Evolutionary conservation across 306 rosid species (phyloP), one percentile per base, ranked within the genome.

Genomic region (Vachellia collinsii): DNA sequence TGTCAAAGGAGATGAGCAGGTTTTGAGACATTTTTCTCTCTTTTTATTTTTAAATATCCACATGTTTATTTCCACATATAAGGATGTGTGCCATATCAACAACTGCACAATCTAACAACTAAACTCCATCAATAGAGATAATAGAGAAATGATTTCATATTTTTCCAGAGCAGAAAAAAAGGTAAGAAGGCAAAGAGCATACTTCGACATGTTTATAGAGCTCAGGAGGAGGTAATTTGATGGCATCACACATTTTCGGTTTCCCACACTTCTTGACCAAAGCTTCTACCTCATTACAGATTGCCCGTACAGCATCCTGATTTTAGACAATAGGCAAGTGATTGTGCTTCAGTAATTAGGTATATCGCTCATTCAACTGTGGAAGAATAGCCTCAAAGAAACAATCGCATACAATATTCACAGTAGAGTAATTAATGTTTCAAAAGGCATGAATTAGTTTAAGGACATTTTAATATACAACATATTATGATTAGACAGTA

Each of bases 231-330:
- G 99, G 99, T 78, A 95, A 88, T 85, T 85, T 89, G 89, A 95
- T 86, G 74, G 97, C 97, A 78, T 95, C 99, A 69, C 85, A 84
- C 97, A 95, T 91, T 87, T 95, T 95, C 53, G 96, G 96, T 81
- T 93, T 95, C 79, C 98, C 99, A 86, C 94, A 92, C 85, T 86
- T 87, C 88, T 88, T 89, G 63, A 95, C 99, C 87, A 95, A 85
- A 83, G 90, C 88, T 76, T 89, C 94, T 74, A 95, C 91, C 83
- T 91, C 98, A 37, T 86, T 90, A 88, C 99, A 95, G 70, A 93
- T 95, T 79, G 87, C 92, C 53, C 85, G 90, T 43, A 95, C 95
- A 36, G 98, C 99, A 86, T 90, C 96, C 99, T 95, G 88, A 82
- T 44, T 77, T 67, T 75, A 72, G 69, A 75, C 81, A 80, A 86